Evolutionary conservation across 1,284 basidiomycete species (phyloP), one percentile per base, ranked within the genome.

Genomic region (Ustilago tritici): DNA sequence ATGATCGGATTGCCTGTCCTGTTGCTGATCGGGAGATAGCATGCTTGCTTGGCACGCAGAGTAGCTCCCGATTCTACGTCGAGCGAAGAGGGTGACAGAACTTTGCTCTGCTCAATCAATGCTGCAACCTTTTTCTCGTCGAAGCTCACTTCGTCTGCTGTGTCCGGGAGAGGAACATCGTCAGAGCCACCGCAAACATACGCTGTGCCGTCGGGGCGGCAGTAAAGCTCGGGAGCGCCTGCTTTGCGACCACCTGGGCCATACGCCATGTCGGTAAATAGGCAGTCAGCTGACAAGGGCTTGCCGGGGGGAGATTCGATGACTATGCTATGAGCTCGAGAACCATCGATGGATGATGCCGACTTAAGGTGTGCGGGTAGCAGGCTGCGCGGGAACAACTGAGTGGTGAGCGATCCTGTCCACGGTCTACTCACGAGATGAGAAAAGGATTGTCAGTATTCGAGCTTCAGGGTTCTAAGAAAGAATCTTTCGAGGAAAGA

Each of bases 351-450:
- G 34, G 71, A 63, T 0, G 68, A 64, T 10, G 84, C 84, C 6
- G 85, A 80, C 11, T 87, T 87, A 23, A 88, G 82, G 28, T 76
- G 70, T 35, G 62, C 32, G 4, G 78, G 73, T 14, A 87, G 79
- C 12, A 68, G 63, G 17, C 63, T 69, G 17, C 65, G 68, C 14
- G 89, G 88, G 70, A 91, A 88, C 31, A 92, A 87, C 61, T 88
- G 84, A 28, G 83, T 75, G 46, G 90, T 87, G 9, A 91, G 87
- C 52, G 84, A 82, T 0, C 93, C 90, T 0, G 94, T 93, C 95
- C 95, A 98, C 1, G 93, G 93, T 14, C 95, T 61, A 15, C n/a
- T 19, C 19, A 19, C 11, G 36, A 28, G 19, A 41, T 32, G 4
- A 38, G n/a, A 38, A 31, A 41, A n/a, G 12, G 17, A 56, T 28